Evolutionary conservation across 2,329 filamentous ascomycete genomes (phyloP).

Genomic region (Ophiocordyceps robertsii): DNA sequence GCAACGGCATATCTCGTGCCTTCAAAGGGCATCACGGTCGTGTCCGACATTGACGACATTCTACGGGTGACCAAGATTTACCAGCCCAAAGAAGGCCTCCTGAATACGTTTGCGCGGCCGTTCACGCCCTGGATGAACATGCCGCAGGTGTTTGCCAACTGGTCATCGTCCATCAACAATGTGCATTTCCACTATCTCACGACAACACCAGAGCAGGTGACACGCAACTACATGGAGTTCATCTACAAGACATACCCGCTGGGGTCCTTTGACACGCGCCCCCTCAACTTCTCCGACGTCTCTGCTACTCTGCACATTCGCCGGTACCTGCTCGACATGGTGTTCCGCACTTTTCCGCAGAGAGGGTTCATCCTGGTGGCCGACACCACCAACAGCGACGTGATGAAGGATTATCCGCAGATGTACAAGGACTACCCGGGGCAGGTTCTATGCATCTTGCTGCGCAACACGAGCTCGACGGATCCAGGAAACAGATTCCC

Average conservation of each 20-base stretch:
- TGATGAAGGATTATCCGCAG: constrained; percentile 53
- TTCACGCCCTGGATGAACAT: constrained; percentile 68
- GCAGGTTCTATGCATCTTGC: constrained; percentile 65
- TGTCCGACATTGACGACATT: constrained; percentile 72
- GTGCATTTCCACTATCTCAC: constrained; percentile 74
- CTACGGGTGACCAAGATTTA: constrained; percentile 74
- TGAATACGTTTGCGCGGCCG: constrained; percentile 62
- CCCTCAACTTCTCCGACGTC: constrained; percentile 68
- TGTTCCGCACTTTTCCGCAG: constrained; percentile 62
- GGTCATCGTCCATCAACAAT: constrained; percentile 51
- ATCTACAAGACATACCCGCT: constrained; percentile 68
- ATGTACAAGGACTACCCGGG: constrained; percentile 53
- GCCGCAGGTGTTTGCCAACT: constrained; percentile 66
- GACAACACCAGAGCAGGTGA: constrained; percentile 66
- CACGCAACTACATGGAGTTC: constrained; percentile 66
- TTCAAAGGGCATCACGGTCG: constrained; percentile 52
- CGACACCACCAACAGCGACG: constrained; percentile 64
- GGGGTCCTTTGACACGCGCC: constrained; percentile 65
- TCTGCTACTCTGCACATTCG: constrained; percentile 60
- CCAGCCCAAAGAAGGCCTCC: constrained; percentile 56
- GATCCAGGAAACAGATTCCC: constrained; percentile 56
- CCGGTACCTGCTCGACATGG: constrained; percentile 52
- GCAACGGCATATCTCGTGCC: constrained; percentile 67
- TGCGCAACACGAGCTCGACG: constrained; percentile 61
- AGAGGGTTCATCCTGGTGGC: constrained; percentile 65